These are phyloP conservation scores for Saprolegnia diclina DNA, from an alignment of 352 stramenopile genomes.

Conservation along the genomic window DNA sequence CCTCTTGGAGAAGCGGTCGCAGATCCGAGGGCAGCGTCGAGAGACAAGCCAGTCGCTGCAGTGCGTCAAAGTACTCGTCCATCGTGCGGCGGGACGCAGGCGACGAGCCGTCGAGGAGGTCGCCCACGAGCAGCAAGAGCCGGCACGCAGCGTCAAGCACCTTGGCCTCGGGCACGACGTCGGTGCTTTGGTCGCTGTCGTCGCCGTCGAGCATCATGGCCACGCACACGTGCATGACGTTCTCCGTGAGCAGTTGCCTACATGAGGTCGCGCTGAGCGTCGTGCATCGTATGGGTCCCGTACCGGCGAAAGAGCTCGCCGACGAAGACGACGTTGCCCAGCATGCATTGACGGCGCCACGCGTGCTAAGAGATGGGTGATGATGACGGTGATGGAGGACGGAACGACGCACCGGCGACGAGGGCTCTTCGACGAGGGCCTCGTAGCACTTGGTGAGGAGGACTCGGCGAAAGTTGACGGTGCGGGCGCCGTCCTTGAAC, in stretches of 20 bases:
- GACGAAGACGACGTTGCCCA: constrained; percentile 63
- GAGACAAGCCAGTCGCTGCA: constrained; percentile 50
- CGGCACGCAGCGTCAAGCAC: constrained; percentile 65
- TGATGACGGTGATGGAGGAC: background rate
- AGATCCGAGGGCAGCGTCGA: constrained; percentile 31
- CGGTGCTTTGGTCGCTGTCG: constrained; percentile 44
- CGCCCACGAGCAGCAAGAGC: constrained; percentile 58
- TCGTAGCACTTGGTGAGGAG: constrained; percentile 77
- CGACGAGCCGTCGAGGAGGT: constrained; percentile 73
- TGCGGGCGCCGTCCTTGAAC: constrained; percentile 81
- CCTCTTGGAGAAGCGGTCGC: constrained; percentile 48
- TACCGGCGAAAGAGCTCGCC: constrained; percentile 62
- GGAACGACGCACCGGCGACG: background rate
- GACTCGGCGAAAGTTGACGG: constrained; percentile 75
- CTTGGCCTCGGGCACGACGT: constrained; percentile 50
- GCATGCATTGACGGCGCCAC: constrained; percentile 69
- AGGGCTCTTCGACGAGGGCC: constrained; percentile 62
- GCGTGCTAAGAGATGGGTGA: constrained; percentile 39
- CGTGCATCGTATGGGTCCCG: too few relatives aligned
- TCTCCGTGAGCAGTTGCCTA: constrained; percentile 68
- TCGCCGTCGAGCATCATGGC: constrained; percentile 82
- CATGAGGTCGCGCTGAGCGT: too few relatives aligned
- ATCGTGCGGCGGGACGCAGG: constrained; percentile 72
- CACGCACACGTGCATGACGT: constrained; percentile 80
- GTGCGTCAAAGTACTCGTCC: constrained; percentile 76